Percentiles rank a stretch among this genome's conserved stretches.
Evolutionary conservation across 2,329 filamentous ascomycete species (phyloP).

Genomic region (Trichoderma sp.): DNA sequence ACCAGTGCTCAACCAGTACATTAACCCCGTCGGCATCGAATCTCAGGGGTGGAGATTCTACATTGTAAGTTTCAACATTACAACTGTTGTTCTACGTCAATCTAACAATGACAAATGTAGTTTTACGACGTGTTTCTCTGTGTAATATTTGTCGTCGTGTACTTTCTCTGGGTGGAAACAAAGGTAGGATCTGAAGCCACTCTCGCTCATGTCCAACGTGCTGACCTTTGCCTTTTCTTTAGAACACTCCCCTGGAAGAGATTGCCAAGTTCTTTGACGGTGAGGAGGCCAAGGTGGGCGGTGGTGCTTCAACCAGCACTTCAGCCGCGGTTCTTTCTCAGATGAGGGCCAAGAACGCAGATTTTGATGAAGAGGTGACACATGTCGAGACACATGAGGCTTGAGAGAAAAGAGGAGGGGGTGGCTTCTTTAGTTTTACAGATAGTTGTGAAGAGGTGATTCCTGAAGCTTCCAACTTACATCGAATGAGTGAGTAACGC

Average conservation of each 20-base stretch:
- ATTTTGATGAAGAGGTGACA: background rate
- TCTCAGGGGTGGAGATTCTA: conserved; percentile 15
- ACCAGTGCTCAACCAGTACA: conserved; percentile 13
- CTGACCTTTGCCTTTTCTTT: background rate
- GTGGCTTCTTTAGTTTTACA: background rate
- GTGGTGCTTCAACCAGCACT: background rate
- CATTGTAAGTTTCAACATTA: background rate
- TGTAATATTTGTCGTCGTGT: conserved; percentile 5
- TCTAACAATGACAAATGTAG: background rate
- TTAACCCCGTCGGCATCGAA: conserved; percentile 12
- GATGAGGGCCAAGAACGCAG: background rate
- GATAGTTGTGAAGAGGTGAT: background rate
- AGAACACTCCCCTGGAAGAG: conserved; percentile 12
- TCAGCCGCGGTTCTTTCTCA: conserved; percentile 5
- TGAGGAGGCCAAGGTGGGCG: conserved; percentile 12
- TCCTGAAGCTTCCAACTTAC: background rate
- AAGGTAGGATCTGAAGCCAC: background rate
- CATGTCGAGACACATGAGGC: background rate
- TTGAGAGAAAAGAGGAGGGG: background rate
- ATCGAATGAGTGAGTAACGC: background rate
- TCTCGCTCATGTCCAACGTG: background rate
- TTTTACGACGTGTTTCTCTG: conserved; percentile 8
- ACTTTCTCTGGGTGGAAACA: conserved; percentile 11
- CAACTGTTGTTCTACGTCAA: background rate
- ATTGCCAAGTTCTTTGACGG: conserved; percentile 15